phyloP scores from a whole-genome alignment of 805 yeast species.

The Debaryomyces hansenii region DNA sequence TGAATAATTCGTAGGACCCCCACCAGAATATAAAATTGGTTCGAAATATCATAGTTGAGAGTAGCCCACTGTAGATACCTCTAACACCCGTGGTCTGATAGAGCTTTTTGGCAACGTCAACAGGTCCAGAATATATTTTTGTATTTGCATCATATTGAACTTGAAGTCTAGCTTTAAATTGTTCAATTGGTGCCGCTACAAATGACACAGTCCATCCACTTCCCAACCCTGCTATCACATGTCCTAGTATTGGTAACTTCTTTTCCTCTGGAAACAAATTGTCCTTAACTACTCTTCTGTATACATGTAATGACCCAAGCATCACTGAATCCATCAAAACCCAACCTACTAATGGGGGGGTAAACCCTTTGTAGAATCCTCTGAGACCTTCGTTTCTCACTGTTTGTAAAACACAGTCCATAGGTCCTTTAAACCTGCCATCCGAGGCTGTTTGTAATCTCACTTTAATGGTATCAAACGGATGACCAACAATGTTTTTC shows the following conservation, averaged over 20 bases:
- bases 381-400: conserved; percentile 68
- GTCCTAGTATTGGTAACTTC: conserved; percentile 72
- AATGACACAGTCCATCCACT: conserved; percentile 91
- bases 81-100: conserved; percentile 61
- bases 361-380: conserved; percentile 87
- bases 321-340: conserved; percentile 89
- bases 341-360: conserved; percentile 94
- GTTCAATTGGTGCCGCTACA: conserved; percentile 95
- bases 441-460: conserved; percentile 69
- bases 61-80: conserved; percentile 77
- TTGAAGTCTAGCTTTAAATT: conserved; percentile 83
- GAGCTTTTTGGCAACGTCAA: conserved; percentile 66
- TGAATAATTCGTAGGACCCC: conserved; percentile 86
- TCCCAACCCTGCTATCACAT: conserved; percentile 73
- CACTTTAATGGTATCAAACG: conserved; percentile 88
- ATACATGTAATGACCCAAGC: conserved; percentile 82
- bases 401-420: conserved; percentile 78
- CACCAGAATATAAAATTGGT: conserved; percentile 89
- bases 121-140: conserved; percentile 71
- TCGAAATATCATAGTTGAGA: conserved; percentile 86
- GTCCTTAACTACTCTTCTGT: conserved; percentile 66
- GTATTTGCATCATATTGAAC: conserved; percentile 82
- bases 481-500: conserved; percentile 89
- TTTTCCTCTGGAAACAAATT: conserved; percentile 59
- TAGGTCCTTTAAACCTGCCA: conserved; percentile 71